Conservation (phyloP, 1,284 basidiomycete species). For the Cutaneotrichosporon arboriforme region DNA sequence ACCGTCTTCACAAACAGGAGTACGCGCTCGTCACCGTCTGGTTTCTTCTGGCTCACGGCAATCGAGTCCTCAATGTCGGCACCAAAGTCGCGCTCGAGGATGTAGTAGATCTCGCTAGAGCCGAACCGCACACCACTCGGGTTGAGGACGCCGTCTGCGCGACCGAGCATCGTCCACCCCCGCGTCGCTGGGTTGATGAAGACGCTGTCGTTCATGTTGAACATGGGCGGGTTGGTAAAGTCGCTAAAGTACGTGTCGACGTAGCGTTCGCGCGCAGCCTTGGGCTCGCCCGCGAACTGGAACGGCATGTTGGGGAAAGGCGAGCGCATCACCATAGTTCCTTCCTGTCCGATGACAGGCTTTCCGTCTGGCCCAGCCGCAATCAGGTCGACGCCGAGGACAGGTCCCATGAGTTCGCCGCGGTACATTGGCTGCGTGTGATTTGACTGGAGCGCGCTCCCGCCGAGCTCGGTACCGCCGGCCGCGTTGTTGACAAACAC, state of each 20-base stretch:
- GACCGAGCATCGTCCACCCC: slow-evolving; percentile 20
- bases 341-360: slow-evolving; percentile 23
- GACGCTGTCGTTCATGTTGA: slow-evolving; percentile 23
- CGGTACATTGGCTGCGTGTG: slow-evolving; percentile 33
- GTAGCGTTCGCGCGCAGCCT: slow-evolving; percentile 29
- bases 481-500: slow-evolving; percentile 31
- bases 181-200: slow-evolving; percentile 17
- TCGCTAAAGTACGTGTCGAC: slow-evolving; percentile 41
- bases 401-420: slow-evolving; percentile 35
- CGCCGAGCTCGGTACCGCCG: slow-evolving; percentile 41
- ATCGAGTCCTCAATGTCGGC: slow-evolving; percentile 33
- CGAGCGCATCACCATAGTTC: slow-evolving; percentile 33
- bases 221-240: slow-evolving; percentile 22
- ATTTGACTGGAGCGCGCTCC: slow-evolving; percentile 28
- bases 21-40: slow-evolving; percentile 38
- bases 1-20: slow-evolving; percentile 35
- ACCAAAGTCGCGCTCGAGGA: slow-evolving; percentile 25
- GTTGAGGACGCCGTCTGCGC: slow-evolving; percentile 30
- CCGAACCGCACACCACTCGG: slow-evolving; percentile 28
- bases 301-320: slow-evolving; percentile 43
- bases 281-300: slow-evolving; percentile 25
- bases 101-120: slow-evolving; percentile 25
- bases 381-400: slow-evolving; percentile 35
- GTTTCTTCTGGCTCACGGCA: slow-evolving; percentile 31
- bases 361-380: slow-evolving; percentile 16